Base-by-base conservation (phyloP, 345 rosid genomes). In the Linum usitatissimum region DNA sequence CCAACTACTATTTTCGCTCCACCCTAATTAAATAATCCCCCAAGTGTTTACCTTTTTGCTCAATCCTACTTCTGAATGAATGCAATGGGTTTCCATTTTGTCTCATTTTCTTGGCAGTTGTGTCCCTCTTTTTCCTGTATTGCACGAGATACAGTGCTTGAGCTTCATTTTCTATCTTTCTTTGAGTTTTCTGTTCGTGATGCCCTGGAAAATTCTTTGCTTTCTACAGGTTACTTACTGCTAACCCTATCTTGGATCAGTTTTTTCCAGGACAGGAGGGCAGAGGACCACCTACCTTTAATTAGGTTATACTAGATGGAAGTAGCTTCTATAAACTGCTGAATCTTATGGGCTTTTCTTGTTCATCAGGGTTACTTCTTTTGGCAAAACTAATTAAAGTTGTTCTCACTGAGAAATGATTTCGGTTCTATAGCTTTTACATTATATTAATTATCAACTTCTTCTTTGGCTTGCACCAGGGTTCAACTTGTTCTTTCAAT, bases 171-270 rank as follows among this genome's bases (percentile, higher is more conserved):
- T 68, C 68, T 64, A 63, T 40, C 55, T 75, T 65, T 38, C 56
- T 66, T 36, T 57, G 64, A 31, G 71, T 65, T 68, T 62, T 59
- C 30, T 73, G 68, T 69, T 70, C 68, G 55, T 62, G 70, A 74
- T 49, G 15, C 67, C 64, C 70, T 34, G 38, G 30, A 65, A 39
- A 68, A 31, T 61, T 59, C 60, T 56, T 45, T 14, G 63, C 65
- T 45, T 64, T 62, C 18, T 58, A 2, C 57, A 55, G 38, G 6
- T 34, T 70, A 57, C 40, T 68, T 20, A 6, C n/a, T 72, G 1
- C 49, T 45, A 4, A 10, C 14, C 4, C 51, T 10, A 3, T 4
- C 51, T 45, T 45, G 14, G 14, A 40, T 40, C 5, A 6, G 48
- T 40, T 40, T 40, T 12, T 40, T 40, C 13, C 48, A 6, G 48